Evolutionary conservation across 2,329 filamentous ascomycete species (phyloP).

Genomic region (Fusarium anthophilum): DNA sequence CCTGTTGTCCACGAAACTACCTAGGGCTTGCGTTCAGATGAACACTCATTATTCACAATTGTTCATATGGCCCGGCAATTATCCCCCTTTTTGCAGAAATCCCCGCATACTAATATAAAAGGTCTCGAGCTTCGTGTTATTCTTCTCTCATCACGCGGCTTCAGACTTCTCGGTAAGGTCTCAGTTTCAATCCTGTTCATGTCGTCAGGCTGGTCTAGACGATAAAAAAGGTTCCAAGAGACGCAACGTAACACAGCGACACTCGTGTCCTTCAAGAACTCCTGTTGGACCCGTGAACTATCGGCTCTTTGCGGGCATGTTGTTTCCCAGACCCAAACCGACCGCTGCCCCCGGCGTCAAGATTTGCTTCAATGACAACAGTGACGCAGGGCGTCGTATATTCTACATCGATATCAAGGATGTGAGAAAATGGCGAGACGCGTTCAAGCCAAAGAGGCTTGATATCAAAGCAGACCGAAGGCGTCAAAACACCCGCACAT

Average conservation of each 20-base stretch:
- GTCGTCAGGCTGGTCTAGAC: not conserved
- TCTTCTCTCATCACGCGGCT: not conserved
- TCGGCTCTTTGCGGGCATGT: not conserved
- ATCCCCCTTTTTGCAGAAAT: not conserved
- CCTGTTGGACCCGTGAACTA: too few species aligned
- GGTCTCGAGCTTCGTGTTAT: not conserved
- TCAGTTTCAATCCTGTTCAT: not conserved
- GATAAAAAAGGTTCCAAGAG: not conserved
- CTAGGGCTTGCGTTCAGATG: not conserved
- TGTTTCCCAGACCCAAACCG: not conserved
- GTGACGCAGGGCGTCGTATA: not conserved
- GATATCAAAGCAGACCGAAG: not conserved
- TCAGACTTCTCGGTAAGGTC: not conserved
- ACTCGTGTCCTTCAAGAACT: not conserved
- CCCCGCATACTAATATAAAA: not conserved
- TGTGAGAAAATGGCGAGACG: constrained; percentile 9
- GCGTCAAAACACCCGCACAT: not conserved
- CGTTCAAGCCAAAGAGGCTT: not conserved
- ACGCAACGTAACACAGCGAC: not conserved
- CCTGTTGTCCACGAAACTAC: not conserved
- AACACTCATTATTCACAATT: not conserved
- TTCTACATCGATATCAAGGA: constrained; percentile 13
- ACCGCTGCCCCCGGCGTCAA: not conserved
- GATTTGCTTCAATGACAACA: not conserved
- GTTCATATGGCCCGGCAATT: not conserved